These are phyloP conservation scores for Thoreauomyces humboldtii DNA, from an alignment of 192 early-diverging fungal genomes.

Conservation along the genomic window DNA sequence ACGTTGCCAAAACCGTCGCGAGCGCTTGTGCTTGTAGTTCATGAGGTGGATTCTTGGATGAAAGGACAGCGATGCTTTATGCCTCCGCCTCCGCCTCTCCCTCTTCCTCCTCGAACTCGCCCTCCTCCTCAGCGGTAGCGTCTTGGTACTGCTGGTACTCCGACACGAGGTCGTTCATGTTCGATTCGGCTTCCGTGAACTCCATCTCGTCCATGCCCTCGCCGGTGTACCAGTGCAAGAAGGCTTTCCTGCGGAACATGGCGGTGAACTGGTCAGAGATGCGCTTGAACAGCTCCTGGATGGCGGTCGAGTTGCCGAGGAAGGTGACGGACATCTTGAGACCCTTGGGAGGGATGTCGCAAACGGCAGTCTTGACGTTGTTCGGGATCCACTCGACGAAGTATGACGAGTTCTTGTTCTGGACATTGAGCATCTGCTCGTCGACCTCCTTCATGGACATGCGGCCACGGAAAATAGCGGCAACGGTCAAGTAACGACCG, in stretches of 20 bases:
- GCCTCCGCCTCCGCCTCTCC: slow-evolving; percentile 17
- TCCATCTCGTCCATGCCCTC: slow-evolving; percentile 97
- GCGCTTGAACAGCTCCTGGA: slow-evolving; percentile 91
- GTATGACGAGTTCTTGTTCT: slow-evolving; percentile 93
- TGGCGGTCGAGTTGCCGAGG: slow-evolving; percentile 90
- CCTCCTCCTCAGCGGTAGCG: slow-evolving; percentile 58
- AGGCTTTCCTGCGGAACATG: slow-evolving; percentile 92
- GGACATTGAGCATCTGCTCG: slow-evolving; percentile 93
- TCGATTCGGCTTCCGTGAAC: slow-evolving; percentile 92
- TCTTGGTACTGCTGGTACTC: slow-evolving; percentile 93
- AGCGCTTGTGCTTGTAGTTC: too few species aligned
- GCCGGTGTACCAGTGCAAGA: slow-evolving; percentile 95
- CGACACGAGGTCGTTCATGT: slow-evolving; percentile 97
- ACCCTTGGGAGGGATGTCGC: slow-evolving; percentile 85
- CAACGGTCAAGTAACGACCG: slow-evolving; percentile 93
- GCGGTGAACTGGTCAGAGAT: slow-evolving; percentile 88
- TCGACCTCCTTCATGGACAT: slow-evolving; percentile 97
- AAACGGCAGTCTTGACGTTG: slow-evolving; percentile 89
- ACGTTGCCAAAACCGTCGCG: too few species aligned
- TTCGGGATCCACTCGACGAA: slow-evolving; percentile 99
- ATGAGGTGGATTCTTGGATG: too few species aligned
- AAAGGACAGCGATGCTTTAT: too few species aligned
- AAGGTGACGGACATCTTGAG: slow-evolving; percentile 92
- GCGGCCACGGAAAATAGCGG: slow-evolving; percentile 95
- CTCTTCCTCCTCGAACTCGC: slow-evolving; percentile 27